Percentiles rank a stretch among this genome's conserved stretches.
Conservation (phyloP, 2,329 filamentous ascomycete genomes). For the Fusarium sacchari region DNA sequence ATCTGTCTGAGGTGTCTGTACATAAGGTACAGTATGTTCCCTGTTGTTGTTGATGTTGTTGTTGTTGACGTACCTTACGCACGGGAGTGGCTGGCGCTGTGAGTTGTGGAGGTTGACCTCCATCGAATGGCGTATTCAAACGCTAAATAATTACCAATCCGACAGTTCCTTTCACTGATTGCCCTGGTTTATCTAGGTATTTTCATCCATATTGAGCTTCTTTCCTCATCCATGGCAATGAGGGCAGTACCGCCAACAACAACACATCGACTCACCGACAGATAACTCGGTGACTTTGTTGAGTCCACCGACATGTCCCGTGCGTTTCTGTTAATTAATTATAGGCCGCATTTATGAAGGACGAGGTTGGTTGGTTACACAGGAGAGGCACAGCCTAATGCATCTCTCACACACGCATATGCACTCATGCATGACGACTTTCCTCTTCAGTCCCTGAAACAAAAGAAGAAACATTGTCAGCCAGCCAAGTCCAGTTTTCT, state of each 20-base stretch:
- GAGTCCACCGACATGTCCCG: slow-evolving; percentile 26
- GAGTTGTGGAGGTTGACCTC: slow-evolving; percentile 28
- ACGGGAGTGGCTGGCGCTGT: slow-evolving; percentile 33
- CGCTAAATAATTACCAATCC: slow-evolving; percentile 2
- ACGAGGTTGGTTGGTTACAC: slow-evolving; percentile 19
- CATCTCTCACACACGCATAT: slow-evolving; percentile 7
- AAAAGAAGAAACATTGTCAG: not conserved
- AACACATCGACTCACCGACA: slow-evolving; percentile 12
- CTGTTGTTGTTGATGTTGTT: not conserved
- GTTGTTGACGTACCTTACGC: not conserved
- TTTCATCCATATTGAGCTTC: not conserved
- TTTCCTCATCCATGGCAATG: not conserved
- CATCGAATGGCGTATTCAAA: slow-evolving; percentile 8
- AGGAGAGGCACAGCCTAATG: not conserved
- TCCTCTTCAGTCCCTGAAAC: slow-evolving; percentile 14
- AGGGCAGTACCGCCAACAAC: not conserved
- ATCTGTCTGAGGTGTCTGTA: not conserved
- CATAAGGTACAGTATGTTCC: too few relatives aligned
- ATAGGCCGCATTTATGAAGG: slow-evolving; percentile 10
- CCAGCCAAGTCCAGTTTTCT: not conserved
- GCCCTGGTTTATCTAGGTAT: not conserved
- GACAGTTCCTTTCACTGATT: not conserved
- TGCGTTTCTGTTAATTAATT: not conserved
- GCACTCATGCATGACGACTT: not conserved
- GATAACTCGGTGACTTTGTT: slow-evolving; percentile 7